phyloP scores from a whole-genome alignment of 1,284 basidiomycete species.

The Leccinum griseonigrum region DNA sequence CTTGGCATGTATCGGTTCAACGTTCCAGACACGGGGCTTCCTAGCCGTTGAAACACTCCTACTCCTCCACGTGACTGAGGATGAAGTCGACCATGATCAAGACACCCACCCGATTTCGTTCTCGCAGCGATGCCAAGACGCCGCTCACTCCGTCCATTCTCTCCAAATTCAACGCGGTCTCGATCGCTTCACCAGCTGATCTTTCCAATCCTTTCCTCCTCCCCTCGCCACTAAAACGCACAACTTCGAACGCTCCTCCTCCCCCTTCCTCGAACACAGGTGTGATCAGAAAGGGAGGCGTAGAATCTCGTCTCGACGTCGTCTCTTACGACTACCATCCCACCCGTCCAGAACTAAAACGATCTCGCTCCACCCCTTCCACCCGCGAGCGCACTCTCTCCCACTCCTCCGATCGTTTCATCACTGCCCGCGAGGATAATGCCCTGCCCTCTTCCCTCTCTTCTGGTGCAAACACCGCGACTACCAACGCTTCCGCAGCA shows the following conservation, averaged over 20 bases:
- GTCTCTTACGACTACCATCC: constrained; percentile 59
- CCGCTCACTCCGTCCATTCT: constrained; percentile 68
- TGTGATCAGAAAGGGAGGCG: constrained; percentile 69
- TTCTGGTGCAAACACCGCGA: constrained; percentile 50
- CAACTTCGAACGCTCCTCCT: constrained; percentile 47
- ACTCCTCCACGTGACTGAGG: not conserved
- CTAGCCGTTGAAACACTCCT: too few species aligned
- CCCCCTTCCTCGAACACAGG: constrained; percentile 62
- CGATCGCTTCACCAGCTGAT: constrained; percentile 48
- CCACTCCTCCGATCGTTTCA: constrained; percentile 60
- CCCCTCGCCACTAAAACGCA: constrained; percentile 62
- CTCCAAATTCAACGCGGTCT: constrained; percentile 52
- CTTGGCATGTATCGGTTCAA: too few species aligned
- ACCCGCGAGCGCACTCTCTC: constrained; percentile 33
- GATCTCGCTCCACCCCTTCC: constrained; percentile 69
- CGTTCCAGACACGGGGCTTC: too few species aligned
- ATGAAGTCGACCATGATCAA: constrained; percentile 21
- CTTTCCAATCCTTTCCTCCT: constrained; percentile 62
- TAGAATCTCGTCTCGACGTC: constrained; percentile 73
- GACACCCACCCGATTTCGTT: constrained; percentile 63
- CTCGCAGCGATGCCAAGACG: constrained; percentile 69
- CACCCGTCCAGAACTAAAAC: constrained; percentile 62
- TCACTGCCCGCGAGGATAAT: constrained; percentile 61
- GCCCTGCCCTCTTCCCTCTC: constrained; percentile 52
- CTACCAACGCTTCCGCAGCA: constrained; percentile 13